Percentiles rank a stretch among this genome's conserved stretches.
Conservation (phyloP, 768 basidiomycete species). For the Nidula microcarpa region DNA sequence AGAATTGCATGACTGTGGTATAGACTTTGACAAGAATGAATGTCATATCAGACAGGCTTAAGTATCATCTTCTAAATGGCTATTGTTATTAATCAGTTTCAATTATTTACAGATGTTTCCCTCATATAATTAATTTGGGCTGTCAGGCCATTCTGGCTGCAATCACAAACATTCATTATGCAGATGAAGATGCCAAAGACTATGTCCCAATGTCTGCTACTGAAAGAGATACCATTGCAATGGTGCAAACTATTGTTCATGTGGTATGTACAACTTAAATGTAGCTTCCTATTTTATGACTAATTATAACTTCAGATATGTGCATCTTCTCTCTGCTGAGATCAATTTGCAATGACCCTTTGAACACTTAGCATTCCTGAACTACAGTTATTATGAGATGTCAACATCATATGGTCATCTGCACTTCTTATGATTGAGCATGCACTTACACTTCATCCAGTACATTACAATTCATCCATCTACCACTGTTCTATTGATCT, state of each 20-base stretch:
- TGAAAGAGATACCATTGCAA: constrained; percentile 7
- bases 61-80: too few relatives aligned
- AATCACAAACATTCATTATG: constrained; percentile 8
- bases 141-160: constrained; percentile 11
- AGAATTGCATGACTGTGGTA: background rate
- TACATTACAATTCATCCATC: constrained; percentile 6
- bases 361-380: constrained; percentile 1
- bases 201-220: background rate
- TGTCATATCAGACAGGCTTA: constrained; percentile 12
- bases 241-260: constrained; percentile 5
- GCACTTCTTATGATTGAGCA: constrained; percentile 23
- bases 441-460: constrained; percentile 17
- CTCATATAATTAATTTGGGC: constrained; percentile 20
- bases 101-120: constrained; percentile 13
- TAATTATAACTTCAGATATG: constrained; percentile 5
- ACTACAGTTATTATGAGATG: constrained; percentile 23
- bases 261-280: constrained; percentile 1
- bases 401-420: constrained; percentile 25
- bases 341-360: constrained; percentile 7
- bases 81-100: background rate
- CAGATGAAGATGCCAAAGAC: constrained; percentile 1
- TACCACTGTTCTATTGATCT: constrained; percentile 2
- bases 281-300: background rate
- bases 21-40: constrained; percentile 6
- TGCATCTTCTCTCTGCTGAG: constrained; percentile 7